These are phyloP conservation scores for Hemileccinum rubropunctum DNA, from an alignment of 768 basidiomycete species.

Conservation along the genomic window DNA sequence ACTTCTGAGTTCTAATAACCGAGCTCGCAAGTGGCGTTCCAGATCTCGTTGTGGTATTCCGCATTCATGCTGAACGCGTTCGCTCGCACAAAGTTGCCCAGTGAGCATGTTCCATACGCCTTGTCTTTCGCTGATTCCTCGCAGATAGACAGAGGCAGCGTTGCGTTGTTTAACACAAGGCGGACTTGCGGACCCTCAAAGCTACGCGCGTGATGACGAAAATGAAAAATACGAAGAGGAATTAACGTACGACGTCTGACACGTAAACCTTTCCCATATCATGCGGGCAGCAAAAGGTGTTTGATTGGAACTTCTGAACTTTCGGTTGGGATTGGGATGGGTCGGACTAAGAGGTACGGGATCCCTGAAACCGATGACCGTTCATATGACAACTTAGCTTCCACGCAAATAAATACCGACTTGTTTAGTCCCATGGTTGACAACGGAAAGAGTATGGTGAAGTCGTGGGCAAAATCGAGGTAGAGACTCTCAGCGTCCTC, in stretches of 20 bases:
- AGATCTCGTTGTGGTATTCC: too few species aligned
- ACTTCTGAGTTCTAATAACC: too few species aligned
- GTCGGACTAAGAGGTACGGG: constrained; percentile 25
- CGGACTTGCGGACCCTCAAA: constrained; percentile 38
- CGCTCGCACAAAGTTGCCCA: constrained; percentile 25
- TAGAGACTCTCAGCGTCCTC: constrained; percentile 24
- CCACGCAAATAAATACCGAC: constrained; percentile 18
- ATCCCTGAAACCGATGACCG: constrained; percentile 26
- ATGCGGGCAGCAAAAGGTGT: constrained; percentile 42
- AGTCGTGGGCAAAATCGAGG: constrained; percentile 43
- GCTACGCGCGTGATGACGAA: constrained; percentile 16
- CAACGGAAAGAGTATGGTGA: constrained; percentile 36
- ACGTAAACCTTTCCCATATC: constrained; percentile 43
- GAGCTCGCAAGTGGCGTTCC: too few species aligned
- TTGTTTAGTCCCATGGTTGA: constrained; percentile 38
- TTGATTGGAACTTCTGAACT: constrained; percentile 36
- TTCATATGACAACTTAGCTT: background rate
- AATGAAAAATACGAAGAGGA: background rate
- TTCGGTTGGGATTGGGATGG: constrained; percentile 28
- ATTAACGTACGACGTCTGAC: constrained; percentile 30
- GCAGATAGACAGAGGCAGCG: constrained; percentile 38
- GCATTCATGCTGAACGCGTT: too few species aligned
- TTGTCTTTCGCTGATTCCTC: constrained; percentile 23
- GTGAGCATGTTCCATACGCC: constrained; percentile 37
- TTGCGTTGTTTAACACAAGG: constrained; percentile 38